These are phyloP conservation scores for Houttuynia cordata DNA, from an alignment of 164 flowering plant genomes.

Conservation along the genomic window DNA sequence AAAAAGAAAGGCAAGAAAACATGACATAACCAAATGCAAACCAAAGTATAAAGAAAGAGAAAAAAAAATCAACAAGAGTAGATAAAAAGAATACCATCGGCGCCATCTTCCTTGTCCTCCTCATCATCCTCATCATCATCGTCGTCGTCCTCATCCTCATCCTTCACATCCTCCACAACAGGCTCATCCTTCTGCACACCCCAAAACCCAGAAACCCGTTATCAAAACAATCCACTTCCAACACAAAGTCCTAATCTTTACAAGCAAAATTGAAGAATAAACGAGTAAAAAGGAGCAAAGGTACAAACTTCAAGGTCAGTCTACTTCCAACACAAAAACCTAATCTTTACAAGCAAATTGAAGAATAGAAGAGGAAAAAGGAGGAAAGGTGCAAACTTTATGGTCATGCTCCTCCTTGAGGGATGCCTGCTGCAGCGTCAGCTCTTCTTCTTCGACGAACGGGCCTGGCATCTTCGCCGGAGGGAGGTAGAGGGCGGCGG, in stretches of 20 bases:
- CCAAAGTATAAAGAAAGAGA: background rate
- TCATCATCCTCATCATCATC: slow-evolving; percentile 52
- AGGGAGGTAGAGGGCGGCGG: background rate
- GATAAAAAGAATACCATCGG: slow-evolving; percentile 20
- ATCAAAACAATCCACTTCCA: background rate
- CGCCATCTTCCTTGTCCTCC: slow-evolving; percentile 46
- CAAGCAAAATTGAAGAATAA: background rate
- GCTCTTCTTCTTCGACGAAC: slow-evolving; percentile 24
- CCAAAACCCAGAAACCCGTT: background rate
- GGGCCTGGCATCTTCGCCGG: slow-evolving; percentile 29
- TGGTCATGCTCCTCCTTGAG: slow-evolving; percentile 17
- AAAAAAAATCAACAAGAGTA: background rate
- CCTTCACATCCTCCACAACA: slow-evolving; percentile 38
- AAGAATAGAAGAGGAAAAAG: background rate
- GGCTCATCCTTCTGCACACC: slow-evolving; percentile 26
- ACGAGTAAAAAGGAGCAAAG: background rate
- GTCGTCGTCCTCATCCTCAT: slow-evolving; percentile 35
- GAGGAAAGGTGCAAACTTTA: background rate
- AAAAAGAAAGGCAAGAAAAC: background rate
- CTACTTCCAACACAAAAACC: background rate
- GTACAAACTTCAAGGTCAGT: slow-evolving; percentile 1
- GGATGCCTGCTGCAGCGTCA: slow-evolving; percentile 13
- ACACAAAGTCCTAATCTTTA: background rate
- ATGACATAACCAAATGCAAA: background rate
- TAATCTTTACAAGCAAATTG: background rate